Evolutionary conservation across 495 filamentous ascomycete species (phyloP), one percentile per base, ranked within the genome.

Genomic region (Neurospora hispaniola): DNA sequence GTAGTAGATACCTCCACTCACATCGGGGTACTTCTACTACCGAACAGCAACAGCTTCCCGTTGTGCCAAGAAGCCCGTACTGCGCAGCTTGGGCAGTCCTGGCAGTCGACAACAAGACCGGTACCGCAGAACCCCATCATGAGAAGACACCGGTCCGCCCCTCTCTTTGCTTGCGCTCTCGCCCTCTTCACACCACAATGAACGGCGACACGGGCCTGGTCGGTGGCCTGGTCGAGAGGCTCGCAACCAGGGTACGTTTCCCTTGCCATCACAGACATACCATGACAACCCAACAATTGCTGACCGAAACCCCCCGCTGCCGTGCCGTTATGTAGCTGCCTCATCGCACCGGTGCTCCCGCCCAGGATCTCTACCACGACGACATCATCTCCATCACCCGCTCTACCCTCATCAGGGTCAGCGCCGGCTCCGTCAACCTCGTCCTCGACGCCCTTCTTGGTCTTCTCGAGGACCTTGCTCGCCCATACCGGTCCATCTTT

Each of bases 181-280:
- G 76, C 74, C 72, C 75, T 74, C 73, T 69, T 76, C 76, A 73
- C 76, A 74, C 73, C 46, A 79, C 77, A 77, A 90, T 91, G 88
- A 89, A 87, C 80, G 85, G 86, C 78, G 89, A 90, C 82, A 85
- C 84, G 71, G 87, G 84, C 80, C 81, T 90, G 79, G 88, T 91
- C 74, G 84, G 86, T 81, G 87, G 87, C 78, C 82, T 91, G 75
- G 86, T 91, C 76, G 89, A 90, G 81, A 85, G 89, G 79, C 84
- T 91, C 72, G 86, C 85, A 66, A 86, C 88, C 75, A 85, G 88
- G 84, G 89, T 90, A 86, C 76, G 78, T 78, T 42, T 40, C 62
- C 38, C 40, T 71, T 42, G 43, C 71, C 69, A 27, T 48, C 2
- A 40, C 40, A 54, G 42, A 14, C 27, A 31, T 31, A 31, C 20